Base-by-base conservation (phyloP, 1,139 yeast genomes). In the Diutina siamensis region DNA sequence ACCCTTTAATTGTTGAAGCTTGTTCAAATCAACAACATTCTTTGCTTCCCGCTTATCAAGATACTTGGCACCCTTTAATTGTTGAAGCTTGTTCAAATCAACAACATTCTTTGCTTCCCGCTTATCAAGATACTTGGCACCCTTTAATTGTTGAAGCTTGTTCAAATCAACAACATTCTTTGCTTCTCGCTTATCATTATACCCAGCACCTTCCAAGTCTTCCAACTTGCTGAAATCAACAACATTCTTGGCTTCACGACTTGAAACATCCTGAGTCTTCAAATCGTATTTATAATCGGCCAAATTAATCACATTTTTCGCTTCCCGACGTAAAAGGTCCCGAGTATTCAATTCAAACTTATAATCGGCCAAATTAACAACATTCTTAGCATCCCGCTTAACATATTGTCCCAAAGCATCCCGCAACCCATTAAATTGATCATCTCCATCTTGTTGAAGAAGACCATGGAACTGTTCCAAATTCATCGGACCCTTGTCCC, bases 71-170 rank as follows among this genome's bases (percentile, higher is more conserved):
- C 17, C 9, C 3, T n/a, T 10, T 7, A 21, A 25, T 8, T 20
- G 18, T 38, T 48, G 27, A 48, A 40, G 2, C 46, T 44, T 3
- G 18, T 19, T 18, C 15, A 28, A 17, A 25, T 36, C 31, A 10
- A 55, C 44, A 1, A 55, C 50, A 45, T 62, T 60, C 47, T 60
- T 61, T 3, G 60, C 57, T 12, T 57, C 59, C 35, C 58, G 53
- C 38, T 56, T 54, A 2, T 45, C n/a, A 46, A 46, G 1, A 25
- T 46, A 42, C 50, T 49, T 27, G 51, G 49, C 9, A 44, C 50
- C 38, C 48, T 47, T 42, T 18, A 25, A 38, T 5, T 25, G 18
- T 15, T 25, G 33, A 13, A 38, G 15, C 13, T 9, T 7, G 10
- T 7, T 10, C 4, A 18, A 25, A 27, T 35, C 35, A 12, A 55